Base-by-base conservation (phyloP, 2,329 filamentous ascomycete genomes). In the Colletotrichum graminicola region DNA sequence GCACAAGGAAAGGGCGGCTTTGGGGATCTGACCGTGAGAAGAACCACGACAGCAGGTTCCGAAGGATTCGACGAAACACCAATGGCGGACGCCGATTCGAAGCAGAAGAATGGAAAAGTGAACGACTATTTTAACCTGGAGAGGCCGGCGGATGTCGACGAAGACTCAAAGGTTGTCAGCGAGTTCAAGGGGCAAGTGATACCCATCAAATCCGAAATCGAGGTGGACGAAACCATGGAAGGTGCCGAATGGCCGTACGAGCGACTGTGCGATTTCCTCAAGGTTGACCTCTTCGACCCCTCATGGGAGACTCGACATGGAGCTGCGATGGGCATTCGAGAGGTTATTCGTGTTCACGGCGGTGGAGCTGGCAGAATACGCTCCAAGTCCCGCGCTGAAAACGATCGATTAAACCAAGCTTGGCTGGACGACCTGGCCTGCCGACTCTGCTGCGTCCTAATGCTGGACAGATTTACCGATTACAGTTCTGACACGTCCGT, bases 401-500 rank as follows among this genome's bases (percentile, higher is more conserved):
- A 99, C 78, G 90, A 97, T 77, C 79, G 82, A 1, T 85, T 93
- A 55, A 99, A 98, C 76, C 89, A 92, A 73, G 88, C 86, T 78
- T 99, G 94, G 94, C 88, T 99, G 26, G 93, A 98, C 78, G 95
- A 99, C 78, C 87, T 99, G 62, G 94, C 95, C n/a, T 98, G 95
- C 77, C 93, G 96, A 34, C 88, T 99, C 60, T 95, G 95, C 80
- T 97, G 94, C 79, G 95, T 99, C 63, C 92, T 99, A 77, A 98
- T 99, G 91, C 90, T 99, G 21, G 96, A 99, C 82, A 91, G 95
- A 64, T 99, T 99, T 78, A 97, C 95, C 67, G 96, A 99, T 79
- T 99, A 98, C 83, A 96, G 97, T 71, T 97, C 95, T 6, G 96
- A 99, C 80, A 99, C 94, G 64, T 97, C 97, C 0, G 94, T 99